phyloP scores from a whole-genome alignment of 495 filamentous ascomycete genomes.

The Clohesyomyces aquaticus region DNA sequence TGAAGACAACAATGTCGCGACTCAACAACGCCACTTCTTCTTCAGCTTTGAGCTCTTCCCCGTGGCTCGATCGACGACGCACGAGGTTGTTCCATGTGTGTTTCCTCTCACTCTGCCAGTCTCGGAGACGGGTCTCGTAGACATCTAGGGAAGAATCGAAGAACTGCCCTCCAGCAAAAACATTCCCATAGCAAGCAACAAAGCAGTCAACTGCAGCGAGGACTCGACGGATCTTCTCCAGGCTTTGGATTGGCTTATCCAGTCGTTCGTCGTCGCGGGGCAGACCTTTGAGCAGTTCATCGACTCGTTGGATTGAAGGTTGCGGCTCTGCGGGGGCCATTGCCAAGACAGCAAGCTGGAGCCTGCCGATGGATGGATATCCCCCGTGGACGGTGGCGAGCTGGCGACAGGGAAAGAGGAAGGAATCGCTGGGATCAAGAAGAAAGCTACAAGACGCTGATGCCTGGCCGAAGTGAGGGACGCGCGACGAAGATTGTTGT shows the following conservation, averaged over 20 bases:
- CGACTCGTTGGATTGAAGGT: not conserved
- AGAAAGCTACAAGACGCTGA: not conserved
- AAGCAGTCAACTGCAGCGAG: not conserved
- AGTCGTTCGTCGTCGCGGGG: not conserved
- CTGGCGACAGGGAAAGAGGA: not conserved
- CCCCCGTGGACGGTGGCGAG: not conserved
- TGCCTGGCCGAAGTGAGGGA: not conserved
- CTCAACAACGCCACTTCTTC: not conserved
- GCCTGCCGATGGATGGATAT: not conserved
- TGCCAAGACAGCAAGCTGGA: not conserved
- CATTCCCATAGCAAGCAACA: not conserved
- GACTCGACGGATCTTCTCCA: not conserved
- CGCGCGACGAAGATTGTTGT: not conserved
- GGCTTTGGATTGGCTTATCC: not conserved
- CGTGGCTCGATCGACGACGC: slow-evolving; percentile 1
- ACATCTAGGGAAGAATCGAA: not conserved
- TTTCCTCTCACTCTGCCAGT: not conserved
- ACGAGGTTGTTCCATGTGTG: not conserved
- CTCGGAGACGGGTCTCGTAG: not conserved
- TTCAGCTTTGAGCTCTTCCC: not conserved
- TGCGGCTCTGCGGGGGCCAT: not conserved
- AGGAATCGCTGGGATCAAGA: not conserved
- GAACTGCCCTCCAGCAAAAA: not conserved
- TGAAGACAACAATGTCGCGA: not conserved
- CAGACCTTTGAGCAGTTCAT: not conserved